phyloP scores from a whole-genome alignment of 2,329 filamentous ascomycete species.

The Botrytis squamosa region DNA sequence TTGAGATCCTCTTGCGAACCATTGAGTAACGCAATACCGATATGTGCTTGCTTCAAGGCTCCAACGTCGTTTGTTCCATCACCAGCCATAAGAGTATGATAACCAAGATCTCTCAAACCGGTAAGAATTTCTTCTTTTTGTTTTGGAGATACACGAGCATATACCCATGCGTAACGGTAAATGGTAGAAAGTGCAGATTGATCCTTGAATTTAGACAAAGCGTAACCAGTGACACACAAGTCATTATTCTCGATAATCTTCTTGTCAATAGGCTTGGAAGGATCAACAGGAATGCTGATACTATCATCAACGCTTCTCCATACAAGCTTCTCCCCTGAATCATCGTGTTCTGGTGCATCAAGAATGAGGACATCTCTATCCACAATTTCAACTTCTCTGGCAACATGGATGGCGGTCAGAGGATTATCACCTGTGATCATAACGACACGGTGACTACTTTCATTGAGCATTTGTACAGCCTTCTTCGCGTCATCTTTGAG shows the following conservation, averaged over 20 bases:
- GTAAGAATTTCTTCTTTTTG: slow-evolving; percentile 99
- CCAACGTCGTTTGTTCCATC: slow-evolving; percentile 98
- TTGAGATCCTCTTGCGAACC: slow-evolving; percentile 88
- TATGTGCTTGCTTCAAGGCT: slow-evolving; percentile 95
- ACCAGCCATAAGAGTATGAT: slow-evolving; percentile 98
- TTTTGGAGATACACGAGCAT: slow-evolving; percentile 95
- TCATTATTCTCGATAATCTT: slow-evolving; percentile 84
- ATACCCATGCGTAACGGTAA: slow-evolving; percentile 91
- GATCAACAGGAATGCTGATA: slow-evolving; percentile 80
- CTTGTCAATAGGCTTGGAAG: slow-evolving; percentile 73
- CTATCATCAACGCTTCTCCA: slow-evolving; percentile 97
- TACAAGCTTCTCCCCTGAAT: slow-evolving; percentile 74
- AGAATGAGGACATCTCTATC: slow-evolving; percentile 93
- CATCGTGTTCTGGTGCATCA: slow-evolving; percentile 89
- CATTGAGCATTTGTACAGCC: slow-evolving; percentile 93
- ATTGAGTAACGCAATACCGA: slow-evolving; percentile 93
- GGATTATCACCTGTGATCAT: slow-evolving; percentile 99
- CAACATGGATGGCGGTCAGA: slow-evolving; percentile 92
- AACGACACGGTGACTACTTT: slow-evolving; percentile 96
- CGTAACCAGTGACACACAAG: slow-evolving; percentile 93
- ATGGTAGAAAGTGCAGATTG: slow-evolving; percentile 74
- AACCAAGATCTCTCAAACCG: slow-evolving; percentile 92
- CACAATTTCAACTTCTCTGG: slow-evolving; percentile 93
- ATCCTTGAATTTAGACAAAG: slow-evolving; percentile 82
- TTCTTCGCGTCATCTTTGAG: slow-evolving; percentile 95